Conservation (phyloP, 148 eudicot genomes). For the Heliosperma pusillum region DNA sequence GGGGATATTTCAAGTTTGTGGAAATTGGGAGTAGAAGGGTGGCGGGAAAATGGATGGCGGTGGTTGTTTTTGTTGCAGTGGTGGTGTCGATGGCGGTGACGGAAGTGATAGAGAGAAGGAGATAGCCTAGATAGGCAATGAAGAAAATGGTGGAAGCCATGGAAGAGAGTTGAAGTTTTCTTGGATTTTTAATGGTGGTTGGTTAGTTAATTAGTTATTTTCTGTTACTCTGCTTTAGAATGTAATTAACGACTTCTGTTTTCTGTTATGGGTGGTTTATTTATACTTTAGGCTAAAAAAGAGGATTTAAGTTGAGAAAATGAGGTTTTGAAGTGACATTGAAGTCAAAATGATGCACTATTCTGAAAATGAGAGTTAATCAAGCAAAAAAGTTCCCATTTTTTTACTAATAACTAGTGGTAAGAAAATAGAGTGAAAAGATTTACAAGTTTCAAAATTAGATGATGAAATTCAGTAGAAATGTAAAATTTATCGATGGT, state of each 20-base stretch:
- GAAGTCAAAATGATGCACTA: not conserved
- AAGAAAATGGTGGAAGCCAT: not conserved
- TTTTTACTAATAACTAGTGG: not conserved
- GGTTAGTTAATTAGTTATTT: not conserved
- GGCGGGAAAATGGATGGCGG: not conserved
- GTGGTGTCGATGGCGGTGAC: not conserved
- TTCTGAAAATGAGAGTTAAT: constrained; percentile 7
- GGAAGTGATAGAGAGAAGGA: not conserved
- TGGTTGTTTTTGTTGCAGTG: not conserved
- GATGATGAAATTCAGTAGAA: not conserved
- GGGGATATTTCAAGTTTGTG: not conserved
- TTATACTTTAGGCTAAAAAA: too few species aligned
- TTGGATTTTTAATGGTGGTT: not conserved
- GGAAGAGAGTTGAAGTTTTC: not conserved
- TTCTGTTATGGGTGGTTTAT: not conserved
- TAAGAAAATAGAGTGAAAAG: constrained; percentile 4
- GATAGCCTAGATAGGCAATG: not conserved
- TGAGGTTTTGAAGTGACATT: not conserved
- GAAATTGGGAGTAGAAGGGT: not conserved
- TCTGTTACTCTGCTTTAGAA: not conserved
- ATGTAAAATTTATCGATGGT: constrained; percentile 3
- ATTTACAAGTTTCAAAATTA: not conserved
- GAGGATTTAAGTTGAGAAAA: not conserved
- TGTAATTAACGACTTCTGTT: too few species aligned
- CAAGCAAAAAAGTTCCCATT: not conserved